Evolutionary conservation across 805 yeast species (phyloP).

Genomic region (Lachancea kluyveri): DNA sequence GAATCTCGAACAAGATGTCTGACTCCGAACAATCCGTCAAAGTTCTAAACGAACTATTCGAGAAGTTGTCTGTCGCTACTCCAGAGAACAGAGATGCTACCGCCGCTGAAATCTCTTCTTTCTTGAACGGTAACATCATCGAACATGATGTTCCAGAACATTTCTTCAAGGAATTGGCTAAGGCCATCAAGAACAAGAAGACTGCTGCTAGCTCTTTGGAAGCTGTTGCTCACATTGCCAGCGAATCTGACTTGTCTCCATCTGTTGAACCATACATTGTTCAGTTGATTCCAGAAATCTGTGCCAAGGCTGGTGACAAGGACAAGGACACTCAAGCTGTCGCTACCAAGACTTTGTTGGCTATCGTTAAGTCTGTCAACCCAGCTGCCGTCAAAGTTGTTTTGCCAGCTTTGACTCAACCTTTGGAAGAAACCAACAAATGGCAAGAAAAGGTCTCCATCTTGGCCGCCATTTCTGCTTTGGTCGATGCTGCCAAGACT

Average conservation of each 20-base stretch:
- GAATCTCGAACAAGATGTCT: constrained; percentile 32
- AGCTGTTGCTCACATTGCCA: constrained; percentile 82
- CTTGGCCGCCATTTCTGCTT: constrained; percentile 73
- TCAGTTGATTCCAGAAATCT: constrained; percentile 61
- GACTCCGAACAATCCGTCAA: constrained; percentile 46
- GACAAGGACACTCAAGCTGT: constrained; percentile 63
- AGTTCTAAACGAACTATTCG: constrained; percentile 90
- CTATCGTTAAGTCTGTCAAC: constrained; percentile 76
- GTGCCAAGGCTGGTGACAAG: constrained; percentile 87
- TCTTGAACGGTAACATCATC: constrained; percentile 93
- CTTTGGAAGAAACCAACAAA: constrained; percentile 71
- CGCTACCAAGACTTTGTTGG: constrained; percentile 71
- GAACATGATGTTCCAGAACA: constrained; percentile 96
- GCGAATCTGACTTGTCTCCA: constrained; percentile 71
- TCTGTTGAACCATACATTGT: constrained; percentile 95
- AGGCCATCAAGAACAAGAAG: constrained; percentile 79
- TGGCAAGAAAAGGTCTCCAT: constrained; percentile 98
- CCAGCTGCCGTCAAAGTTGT: constrained; percentile 90
- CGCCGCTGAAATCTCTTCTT: constrained; percentile 84
- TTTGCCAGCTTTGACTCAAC: constrained; percentile 70
- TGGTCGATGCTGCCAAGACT: constrained; percentile 90
- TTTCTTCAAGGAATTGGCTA: constrained; percentile 73
- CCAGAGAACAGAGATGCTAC: constrained; percentile 78
- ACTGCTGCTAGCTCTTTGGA: constrained; percentile 72
- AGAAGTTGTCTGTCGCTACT: constrained; percentile 84